Conservation (phyloP, 345 rosid genomes). For the Salix arbutifolia region DNA sequence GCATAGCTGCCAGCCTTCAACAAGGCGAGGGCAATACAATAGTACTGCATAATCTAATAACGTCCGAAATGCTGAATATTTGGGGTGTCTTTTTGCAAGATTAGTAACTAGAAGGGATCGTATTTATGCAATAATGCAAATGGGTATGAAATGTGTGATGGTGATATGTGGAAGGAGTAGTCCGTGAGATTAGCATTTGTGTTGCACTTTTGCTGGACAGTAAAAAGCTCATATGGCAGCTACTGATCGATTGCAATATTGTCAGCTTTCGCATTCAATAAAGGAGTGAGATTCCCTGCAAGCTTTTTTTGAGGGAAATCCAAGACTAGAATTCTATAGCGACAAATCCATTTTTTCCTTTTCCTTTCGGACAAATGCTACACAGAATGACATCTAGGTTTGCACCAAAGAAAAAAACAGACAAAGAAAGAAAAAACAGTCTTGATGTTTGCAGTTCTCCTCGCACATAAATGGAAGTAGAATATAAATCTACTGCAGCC, state of each 20-base stretch:
- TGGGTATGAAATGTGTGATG: not conserved
- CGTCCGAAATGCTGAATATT: not conserved
- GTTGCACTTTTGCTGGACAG: not conserved
- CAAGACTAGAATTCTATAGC: not conserved
- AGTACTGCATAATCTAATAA: not conserved
- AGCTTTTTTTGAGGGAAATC: not conserved
- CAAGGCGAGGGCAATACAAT: not conserved
- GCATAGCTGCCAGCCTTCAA: not conserved
- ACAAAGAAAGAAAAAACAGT: too few relatives aligned
- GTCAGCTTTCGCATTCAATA: slow-evolving; percentile 11
- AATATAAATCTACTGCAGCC: too few relatives aligned
- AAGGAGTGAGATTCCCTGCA: slow-evolving; percentile 3
- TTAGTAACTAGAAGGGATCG: not conserved
- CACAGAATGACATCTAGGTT: not conserved
- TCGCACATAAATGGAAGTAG: not conserved
- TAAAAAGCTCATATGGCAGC: not conserved
- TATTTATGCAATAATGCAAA: not conserved
- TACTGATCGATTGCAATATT: not conserved
- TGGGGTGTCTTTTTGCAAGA: not conserved
- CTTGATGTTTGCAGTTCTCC: not conserved
- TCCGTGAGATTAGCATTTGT: not conserved
- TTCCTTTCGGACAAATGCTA: not conserved
- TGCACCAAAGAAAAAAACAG: too few relatives aligned
- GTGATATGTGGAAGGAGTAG: not conserved
- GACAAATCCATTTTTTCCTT: not conserved